A percentile compares a stretch with the other conserved stretches of the same genome.
phyloP scores from a whole-genome alignment of 31 red algal genomes.

The Endocladia muricata region DNA sequence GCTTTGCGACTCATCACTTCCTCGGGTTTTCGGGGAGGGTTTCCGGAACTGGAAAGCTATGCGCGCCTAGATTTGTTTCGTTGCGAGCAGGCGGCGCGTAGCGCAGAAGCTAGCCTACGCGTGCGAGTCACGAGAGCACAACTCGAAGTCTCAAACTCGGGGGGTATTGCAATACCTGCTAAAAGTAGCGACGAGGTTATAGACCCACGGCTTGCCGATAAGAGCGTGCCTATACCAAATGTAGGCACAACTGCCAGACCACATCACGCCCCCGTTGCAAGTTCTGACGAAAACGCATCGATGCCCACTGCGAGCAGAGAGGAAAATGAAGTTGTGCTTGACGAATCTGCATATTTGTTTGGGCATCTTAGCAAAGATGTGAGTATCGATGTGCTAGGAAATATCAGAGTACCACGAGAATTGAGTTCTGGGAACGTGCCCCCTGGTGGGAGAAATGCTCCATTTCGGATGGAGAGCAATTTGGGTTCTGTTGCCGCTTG shows the following conservation, averaged over 20 bases:
- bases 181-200: too few relatives aligned
- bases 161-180: too few relatives aligned
- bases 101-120: neutral
- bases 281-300: too few relatives aligned
- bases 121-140: neutral
- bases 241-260: too few relatives aligned
- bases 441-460: too few relatives aligned
- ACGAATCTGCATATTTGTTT: conserved; percentile 40
- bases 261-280: neutral
- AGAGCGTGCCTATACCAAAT: too few relatives aligned
- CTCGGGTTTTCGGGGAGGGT: conserved; percentile 8
- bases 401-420: conserved; percentile 33
- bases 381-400: conserved; percentile 43
- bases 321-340: conserved; percentile 8
- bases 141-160: too few relatives aligned
- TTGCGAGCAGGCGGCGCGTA: neutral
- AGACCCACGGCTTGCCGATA: too few relatives aligned
- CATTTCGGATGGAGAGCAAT: too few relatives aligned
- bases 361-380: conserved; percentile 38
- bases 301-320: too few relatives aligned
- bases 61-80: neutral
- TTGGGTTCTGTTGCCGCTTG: too few relatives aligned
- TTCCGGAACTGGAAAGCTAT: neutral
- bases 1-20: neutral
- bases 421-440: too few relatives aligned